A percentile compares a stretch with the other conserved stretches of the same genome.
These are phyloP conservation scores for Atkinsonella hypoxylon DNA, from an alignment of 2,329 filamentous ascomycete genomes.

Conservation along the genomic window DNA sequence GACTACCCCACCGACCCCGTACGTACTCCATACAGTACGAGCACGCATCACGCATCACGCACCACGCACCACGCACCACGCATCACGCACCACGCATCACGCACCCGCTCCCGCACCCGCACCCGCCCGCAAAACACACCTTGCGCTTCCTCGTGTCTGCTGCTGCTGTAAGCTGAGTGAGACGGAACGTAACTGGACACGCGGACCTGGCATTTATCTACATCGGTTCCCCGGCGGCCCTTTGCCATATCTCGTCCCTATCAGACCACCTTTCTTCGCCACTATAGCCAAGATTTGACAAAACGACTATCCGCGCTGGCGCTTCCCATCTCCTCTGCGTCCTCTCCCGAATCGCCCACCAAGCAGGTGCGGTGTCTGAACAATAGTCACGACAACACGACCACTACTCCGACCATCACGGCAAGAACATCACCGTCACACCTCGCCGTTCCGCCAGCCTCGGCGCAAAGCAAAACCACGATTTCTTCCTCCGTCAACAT, in stretches of 20 bases:
- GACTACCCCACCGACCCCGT: too few species aligned
- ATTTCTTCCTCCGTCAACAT: constrained; percentile 3
- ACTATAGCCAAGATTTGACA: not conserved
- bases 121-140: not conserved
- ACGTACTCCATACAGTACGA: too few species aligned
- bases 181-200: too few species aligned
- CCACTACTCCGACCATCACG: not conserved
- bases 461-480: not conserved
- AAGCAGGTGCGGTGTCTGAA: not conserved
- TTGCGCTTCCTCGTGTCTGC: not conserved
- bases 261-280: not conserved
- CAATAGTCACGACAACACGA: not conserved
- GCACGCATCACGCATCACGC: too few species aligned
- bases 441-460: not conserved
- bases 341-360: not conserved
- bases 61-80: too few species aligned
- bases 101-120: too few species aligned
- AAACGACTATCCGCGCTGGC: not conserved
- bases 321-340: not conserved
- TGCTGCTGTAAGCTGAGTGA: not conserved
- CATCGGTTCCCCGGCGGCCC: too few species aligned
- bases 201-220: not conserved
- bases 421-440: not conserved
- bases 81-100: too few species aligned
- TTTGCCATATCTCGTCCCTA: not conserved